Conservation (phyloP, 352 stramenopile genomes). For the Globisporangium iwayamae region DNA sequence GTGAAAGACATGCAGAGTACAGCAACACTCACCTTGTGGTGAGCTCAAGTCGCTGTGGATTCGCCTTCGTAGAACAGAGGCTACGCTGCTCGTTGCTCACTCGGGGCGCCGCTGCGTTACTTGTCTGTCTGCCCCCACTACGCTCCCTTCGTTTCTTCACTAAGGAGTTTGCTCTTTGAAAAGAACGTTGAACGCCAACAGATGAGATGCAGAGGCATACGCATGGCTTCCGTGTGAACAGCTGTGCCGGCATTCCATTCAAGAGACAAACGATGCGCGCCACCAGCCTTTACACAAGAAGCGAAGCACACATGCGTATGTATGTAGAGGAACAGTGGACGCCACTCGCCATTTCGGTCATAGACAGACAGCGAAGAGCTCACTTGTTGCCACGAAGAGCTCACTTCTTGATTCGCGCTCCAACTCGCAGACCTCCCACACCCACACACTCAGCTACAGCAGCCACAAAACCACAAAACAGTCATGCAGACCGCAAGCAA, state of each 20-base stretch:
- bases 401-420: neutral
- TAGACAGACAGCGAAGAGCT: neutral
- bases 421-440: neutral
- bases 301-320: too few species aligned
- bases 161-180: too few species aligned
- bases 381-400: neutral
- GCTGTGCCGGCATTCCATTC: neutral
- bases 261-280: too few species aligned
- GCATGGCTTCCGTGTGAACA: neutral
- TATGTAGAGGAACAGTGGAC: neutral
- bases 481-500: neutral
- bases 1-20: too few species aligned
- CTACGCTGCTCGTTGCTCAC: too few species aligned
- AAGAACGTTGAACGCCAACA: neutral
- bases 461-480: too few species aligned
- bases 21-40: too few species aligned
- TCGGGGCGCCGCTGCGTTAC: too few species aligned
- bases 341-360: neutral
- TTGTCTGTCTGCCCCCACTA: too few species aligned
- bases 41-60: too few species aligned
- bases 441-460: neutral
- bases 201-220: neutral
- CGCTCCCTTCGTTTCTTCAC: too few species aligned
- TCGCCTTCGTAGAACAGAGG: too few species aligned
- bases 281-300: neutral